Base-by-base conservation (phyloP, 805 yeast species). In the Danielia reshetovae region DNA sequence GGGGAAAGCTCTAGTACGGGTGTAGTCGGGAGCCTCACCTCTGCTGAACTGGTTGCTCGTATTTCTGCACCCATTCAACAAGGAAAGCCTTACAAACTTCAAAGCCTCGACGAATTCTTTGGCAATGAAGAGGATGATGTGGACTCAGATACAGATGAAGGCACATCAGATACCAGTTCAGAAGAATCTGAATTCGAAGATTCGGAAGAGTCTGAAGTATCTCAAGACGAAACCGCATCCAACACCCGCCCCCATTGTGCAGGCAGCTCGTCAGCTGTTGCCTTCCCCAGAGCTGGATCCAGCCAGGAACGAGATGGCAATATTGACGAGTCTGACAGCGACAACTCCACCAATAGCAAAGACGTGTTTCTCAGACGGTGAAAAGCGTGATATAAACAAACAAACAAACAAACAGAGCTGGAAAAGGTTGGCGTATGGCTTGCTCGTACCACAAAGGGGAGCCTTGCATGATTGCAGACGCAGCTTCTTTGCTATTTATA, bases 61-160 rank as follows among this genome's bases (percentile, higher is more conserved):
- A 9, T 19, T 19, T 19, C 22, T 7, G n/a, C n/a, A n/a, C n/a
- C n/a, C n/a, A n/a, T n/a, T n/a, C 22, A 19, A 9, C 22, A 19
- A 9, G 9, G 22, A 7, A 19, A 9, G 9, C 22, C 22, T 7
- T 81, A 77, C 49, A 73, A 75, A 39, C 57, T 84, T 24, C 95
- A 86, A 55, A 83, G 89, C 38, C 61, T 89, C 38, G 97, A 89
- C 51, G 97, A 89, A 42, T 89, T 89, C 55, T 79, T 89, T 46
- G 82, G 72, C 10, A 59, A 68, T 13, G 45, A 49, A 7, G 51
- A 45, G 1, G 46, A 34, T 64, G 35, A 34, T 9, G 48, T 12
- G 48, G 48, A 45, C n/a, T 50, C 40, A 6, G 60, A n/a, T n/a
- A n/a, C n/a, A n/a, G n/a, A n/a, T n/a, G n/a, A n/a, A n/a, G n/a